phyloP scores from a whole-genome alignment of 2,329 filamentous ascomycete genomes.

The Aspergillus ibericus region DNA sequence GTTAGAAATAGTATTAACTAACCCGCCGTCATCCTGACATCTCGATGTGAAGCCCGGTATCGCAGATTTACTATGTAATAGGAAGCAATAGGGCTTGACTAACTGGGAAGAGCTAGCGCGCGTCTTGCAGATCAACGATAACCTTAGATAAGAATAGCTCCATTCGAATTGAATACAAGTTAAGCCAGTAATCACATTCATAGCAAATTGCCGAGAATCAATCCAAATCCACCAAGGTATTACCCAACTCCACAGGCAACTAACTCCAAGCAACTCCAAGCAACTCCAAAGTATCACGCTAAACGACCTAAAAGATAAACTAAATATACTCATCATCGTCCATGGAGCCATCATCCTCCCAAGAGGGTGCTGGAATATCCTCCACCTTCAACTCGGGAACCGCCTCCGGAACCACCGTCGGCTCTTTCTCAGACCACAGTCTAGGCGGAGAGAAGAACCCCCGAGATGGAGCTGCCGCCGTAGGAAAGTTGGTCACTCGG shows the following conservation, averaged over 20 bases:
- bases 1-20: too few relatives aligned
- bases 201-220: too few relatives aligned
- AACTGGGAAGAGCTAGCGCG: background rate
- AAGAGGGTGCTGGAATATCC: background rate
- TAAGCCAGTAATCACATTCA: too few relatives aligned
- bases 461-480: constrained; percentile 16
- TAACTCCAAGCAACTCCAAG: too few relatives aligned
- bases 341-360: constrained; percentile 26
- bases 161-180: background rate
- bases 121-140: constrained; percentile 6
- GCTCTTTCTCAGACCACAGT: constrained; percentile 8
- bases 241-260: too few relatives aligned
- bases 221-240: background rate
- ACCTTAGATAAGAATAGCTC: constrained; percentile 4
- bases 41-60: too few relatives aligned
- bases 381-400: constrained; percentile 12
- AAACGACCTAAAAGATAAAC: background rate
- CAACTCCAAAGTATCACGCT: background rate
- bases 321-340: constrained; percentile 36
- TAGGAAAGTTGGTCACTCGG: constrained; percentile 19
- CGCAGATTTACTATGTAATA: too few relatives aligned
- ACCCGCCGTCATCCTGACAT: too few relatives aligned
- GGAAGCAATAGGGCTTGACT: too few relatives aligned
- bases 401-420: constrained; percentile 1
- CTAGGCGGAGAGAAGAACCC: constrained; percentile 12